Base-by-base conservation (phyloP, 192 early-diverging fungal genomes). In the Haplosporangium gracile region DNA sequence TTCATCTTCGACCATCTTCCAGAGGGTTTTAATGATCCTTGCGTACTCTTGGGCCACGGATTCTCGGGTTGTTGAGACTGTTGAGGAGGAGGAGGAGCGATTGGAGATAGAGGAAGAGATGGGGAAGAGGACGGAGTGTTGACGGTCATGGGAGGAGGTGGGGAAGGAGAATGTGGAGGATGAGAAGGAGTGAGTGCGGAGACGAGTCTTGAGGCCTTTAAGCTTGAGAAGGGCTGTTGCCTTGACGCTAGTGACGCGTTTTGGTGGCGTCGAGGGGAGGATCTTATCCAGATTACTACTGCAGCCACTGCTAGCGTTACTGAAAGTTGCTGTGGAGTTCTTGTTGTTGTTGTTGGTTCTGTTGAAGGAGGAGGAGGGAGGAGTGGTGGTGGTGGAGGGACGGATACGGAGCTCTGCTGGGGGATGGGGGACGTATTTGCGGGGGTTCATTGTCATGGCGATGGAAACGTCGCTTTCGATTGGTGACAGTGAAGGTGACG, bases 1-100 rank as follows among this genome's bases (percentile, higher is more conserved):
- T 60, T 86, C 72, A 18, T 86, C 79, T 36, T 86, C 84, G n/a
- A 86, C 72, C 79, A 86, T 81, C 38, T 76, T 63, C 84, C 84
- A 86, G 38, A 86, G 70, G 11, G 79, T 47, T 65, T 86, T 86
- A 47, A 86, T 80, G 1, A 79, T 81, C 11, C 84, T 36, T 60
- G 84, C 84, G 47, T 86, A 86, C 39, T 86, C 84, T 75, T 86
- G 84, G 20, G 84, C 84, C 63, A 65, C 29, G 29, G 60, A 65
- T 65, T 65, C 55, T 26, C 8, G n/a, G 55, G 55, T 26, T 26
- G 55, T 10, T 7, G 55, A 57, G 22, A 26, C 55, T 57, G n/a
- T 57, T 57, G 60, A 32, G 29, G 60, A 29, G 43, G 42, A 60
- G 8, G n/a, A 3, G 2, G 57, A 11, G 26, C 5, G 5, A 0